Conservation (phyloP, 495 filamentous ascomycete species). For the Trichoderma virens region DNA sequence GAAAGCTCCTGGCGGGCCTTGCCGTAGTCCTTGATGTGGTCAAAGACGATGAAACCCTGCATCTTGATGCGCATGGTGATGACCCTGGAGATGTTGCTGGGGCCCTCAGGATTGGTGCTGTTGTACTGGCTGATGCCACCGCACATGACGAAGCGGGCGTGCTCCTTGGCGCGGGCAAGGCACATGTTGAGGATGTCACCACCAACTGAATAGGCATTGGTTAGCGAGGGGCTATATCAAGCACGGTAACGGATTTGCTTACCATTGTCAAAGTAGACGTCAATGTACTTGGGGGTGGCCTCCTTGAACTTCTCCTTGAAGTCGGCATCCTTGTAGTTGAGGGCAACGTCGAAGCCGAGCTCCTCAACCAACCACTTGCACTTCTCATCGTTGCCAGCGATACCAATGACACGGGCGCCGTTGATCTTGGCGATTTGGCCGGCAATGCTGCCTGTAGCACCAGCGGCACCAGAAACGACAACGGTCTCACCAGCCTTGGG, state of each 20-base stretch:
- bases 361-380: slow-evolving; percentile 51
- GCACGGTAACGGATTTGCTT: not conserved
- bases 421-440: slow-evolving; percentile 62
- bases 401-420: slow-evolving; percentile 52
- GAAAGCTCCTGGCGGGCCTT: slow-evolving; percentile 36
- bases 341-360: slow-evolving; percentile 56
- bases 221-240: not conserved
- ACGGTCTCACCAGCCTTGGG: slow-evolving; percentile 54
- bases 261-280: slow-evolving; percentile 63
- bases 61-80: slow-evolving; percentile 36
- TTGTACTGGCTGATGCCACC: slow-evolving; percentile 42
- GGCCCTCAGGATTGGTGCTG: slow-evolving; percentile 15
- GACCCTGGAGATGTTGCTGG: slow-evolving; percentile 34
- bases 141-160: slow-evolving; percentile 55
- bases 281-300: slow-evolving; percentile 50
- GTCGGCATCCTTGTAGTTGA: slow-evolving; percentile 56
- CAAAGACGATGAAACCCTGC: slow-evolving; percentile 52
- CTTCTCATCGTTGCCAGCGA: slow-evolving; percentile 61
- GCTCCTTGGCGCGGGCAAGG: slow-evolving; percentile 43
- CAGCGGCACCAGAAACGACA: slow-evolving; percentile 62
- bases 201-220: slow-evolving; percentile 27
- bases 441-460: slow-evolving; percentile 60
- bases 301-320: slow-evolving; percentile 48
- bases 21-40: slow-evolving; percentile 31
- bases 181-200: slow-evolving; percentile 56